These are phyloP conservation scores for Tephrocybe sp. DNA, from an alignment of 768 basidiomycete genomes.

Conservation along the genomic window DNA sequence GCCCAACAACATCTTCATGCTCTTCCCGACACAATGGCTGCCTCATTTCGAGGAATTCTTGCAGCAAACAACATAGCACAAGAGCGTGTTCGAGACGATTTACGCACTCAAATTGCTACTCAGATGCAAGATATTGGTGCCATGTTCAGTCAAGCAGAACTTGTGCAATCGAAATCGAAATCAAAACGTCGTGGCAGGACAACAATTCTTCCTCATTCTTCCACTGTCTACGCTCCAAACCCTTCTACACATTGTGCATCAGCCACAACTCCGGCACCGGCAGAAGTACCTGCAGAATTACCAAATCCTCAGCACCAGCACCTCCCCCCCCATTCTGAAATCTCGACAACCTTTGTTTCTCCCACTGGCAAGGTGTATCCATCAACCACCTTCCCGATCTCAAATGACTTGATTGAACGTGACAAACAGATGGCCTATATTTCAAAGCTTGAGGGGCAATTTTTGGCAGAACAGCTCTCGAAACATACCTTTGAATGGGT, in stretches of 20 bases:
- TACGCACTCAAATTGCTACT: too few relatives aligned
- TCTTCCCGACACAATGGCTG: conserved; percentile 9
- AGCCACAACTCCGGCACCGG: too few relatives aligned
- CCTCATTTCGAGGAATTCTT: too few relatives aligned
- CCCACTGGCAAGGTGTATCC: background rate
- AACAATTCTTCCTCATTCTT: background rate
- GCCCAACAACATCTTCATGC: conserved; percentile 14
- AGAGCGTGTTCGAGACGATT: background rate
- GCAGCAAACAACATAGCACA: conserved; percentile 8
- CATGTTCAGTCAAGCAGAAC: background rate
- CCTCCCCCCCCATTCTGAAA: too few relatives aligned
- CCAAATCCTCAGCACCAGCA: too few relatives aligned
- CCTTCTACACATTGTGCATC: too few relatives aligned
- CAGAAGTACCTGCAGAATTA: too few relatives aligned
- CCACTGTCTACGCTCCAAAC: background rate
- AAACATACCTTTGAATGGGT: conserved; percentile 24
- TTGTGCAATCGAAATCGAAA: background rate
- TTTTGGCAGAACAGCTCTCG: too few relatives aligned
- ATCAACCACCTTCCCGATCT: conserved; percentile 10
- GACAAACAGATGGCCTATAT: conserved; percentile 5
- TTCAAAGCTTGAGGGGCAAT: background rate
- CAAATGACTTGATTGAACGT: background rate
- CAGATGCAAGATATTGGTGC: too few relatives aligned
- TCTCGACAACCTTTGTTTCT: background rate
- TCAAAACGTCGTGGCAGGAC: background rate